Evolutionary conservation across 176 grass and related monocot genomes (phyloP).

Genomic region (Pharus latifolius): DNA sequence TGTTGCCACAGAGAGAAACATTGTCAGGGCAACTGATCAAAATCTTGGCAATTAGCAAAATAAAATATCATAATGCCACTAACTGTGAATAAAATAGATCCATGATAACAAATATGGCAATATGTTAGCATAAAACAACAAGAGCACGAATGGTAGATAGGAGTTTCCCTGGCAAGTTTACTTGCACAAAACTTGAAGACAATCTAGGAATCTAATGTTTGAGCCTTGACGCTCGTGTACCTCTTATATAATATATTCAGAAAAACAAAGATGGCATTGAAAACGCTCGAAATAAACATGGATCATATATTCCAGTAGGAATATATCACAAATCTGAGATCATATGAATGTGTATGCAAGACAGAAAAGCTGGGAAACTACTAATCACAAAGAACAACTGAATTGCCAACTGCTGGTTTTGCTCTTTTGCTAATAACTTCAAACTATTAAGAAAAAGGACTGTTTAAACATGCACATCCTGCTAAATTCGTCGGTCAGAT

Average conservation of each 20-base stretch:
- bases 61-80: neutral
- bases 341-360: neutral
- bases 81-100: neutral
- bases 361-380: neutral
- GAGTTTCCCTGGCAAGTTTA: neutral
- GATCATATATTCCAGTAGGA: neutral
- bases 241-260: neutral
- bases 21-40: neutral
- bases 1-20: constrained; percentile 24
- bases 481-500: no score
- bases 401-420: neutral
- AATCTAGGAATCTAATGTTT: neutral
- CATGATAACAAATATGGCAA: neutral
- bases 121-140: neutral
- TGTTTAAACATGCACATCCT: neutral
- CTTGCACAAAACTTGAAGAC: neutral
- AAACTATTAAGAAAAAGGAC: neutral
- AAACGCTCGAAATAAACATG: neutral
- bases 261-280: neutral
- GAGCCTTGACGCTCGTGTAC: neutral
- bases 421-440: neutral
- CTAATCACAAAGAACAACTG: neutral
- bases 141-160: neutral
- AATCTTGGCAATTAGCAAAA: neutral
- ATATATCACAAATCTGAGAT: neutral